These are phyloP conservation scores for Penicillium decumbens DNA, from an alignment of 2,329 filamentous ascomycete species.

Conservation along the genomic window DNA sequence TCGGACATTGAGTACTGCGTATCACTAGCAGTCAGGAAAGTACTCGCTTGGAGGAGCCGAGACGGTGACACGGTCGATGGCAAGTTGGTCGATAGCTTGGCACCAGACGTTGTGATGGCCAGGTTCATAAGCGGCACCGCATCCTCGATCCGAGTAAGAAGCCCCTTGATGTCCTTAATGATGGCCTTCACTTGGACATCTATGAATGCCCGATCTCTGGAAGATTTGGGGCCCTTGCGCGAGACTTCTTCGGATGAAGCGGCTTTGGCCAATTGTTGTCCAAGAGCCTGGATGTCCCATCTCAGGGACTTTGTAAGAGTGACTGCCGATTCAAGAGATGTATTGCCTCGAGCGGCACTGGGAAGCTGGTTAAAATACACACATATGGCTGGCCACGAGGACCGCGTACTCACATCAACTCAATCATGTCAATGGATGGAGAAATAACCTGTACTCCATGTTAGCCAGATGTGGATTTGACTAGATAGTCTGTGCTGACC, in stretches of 20 bases:
- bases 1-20: conserved; percentile 68
- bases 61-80: conserved; percentile 84
- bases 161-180: conserved; percentile 66
- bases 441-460: conserved; percentile 63
- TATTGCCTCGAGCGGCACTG: conserved; percentile 68
- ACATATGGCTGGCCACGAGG: not conserved
- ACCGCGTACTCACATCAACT: conserved; percentile 63
- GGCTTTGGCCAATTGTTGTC: conserved; percentile 66
- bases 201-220: conserved; percentile 51
- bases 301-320: conserved; percentile 76
- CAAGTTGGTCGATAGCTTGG: conserved; percentile 73
- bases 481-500: conserved; percentile 43
- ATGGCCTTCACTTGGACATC: conserved; percentile 65
- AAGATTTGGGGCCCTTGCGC: conserved; percentile 30
- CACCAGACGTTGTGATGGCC: conserved; percentile 89
- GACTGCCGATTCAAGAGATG: conserved; percentile 77
- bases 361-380: not conserved
- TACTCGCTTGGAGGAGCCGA: conserved; percentile 84
- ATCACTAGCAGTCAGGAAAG: conserved; percentile 81
- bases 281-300: conserved; percentile 75
- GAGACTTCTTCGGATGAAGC: conserved; percentile 55
- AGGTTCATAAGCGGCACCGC: conserved; percentile 88
- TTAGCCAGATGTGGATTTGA: conserved; percentile 5
- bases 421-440: conserved; percentile 85
- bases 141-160: conserved; percentile 78